These are phyloP conservation scores for Torrubiellomyces zombiae DNA, from an alignment of 2,329 filamentous ascomycete genomes.

Conservation along the genomic window DNA sequence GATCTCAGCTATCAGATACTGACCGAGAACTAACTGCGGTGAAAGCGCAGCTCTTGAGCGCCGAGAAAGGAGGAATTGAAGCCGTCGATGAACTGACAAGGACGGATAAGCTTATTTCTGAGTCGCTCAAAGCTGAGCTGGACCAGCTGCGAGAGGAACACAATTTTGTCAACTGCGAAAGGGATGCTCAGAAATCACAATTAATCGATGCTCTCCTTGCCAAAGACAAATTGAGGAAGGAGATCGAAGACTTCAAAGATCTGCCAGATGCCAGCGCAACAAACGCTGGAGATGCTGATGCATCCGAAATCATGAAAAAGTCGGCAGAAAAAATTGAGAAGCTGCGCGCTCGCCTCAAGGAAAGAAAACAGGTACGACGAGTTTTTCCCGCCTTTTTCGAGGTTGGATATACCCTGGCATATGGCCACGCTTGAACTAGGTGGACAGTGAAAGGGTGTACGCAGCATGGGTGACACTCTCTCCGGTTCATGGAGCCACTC, in stretches of 20 bases:
- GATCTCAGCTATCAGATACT: conserved; percentile 31
- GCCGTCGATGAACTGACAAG: conserved; percentile 42
- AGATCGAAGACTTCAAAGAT: conserved; percentile 29
- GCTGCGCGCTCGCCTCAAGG: conserved; percentile 34
- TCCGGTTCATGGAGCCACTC: no score
- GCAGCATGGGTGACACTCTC: no score
- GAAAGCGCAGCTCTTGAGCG: conserved; percentile 35
- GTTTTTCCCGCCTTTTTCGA: no score
- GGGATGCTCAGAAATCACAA: conserved; percentile 40
- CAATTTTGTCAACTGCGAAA: conserved; percentile 30
- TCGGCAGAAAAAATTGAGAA: conserved; percentile 38
- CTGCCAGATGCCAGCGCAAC: conserved; percentile 19
- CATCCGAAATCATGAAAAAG: conserved; percentile 22
- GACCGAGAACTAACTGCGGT: conserved; percentile 37
- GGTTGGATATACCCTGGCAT: no score
- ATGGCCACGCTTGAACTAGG: no score
- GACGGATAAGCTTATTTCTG: conserved; percentile 40
- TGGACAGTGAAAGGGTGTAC: no score
- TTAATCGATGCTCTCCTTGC: conserved; percentile 41
- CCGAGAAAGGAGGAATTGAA: conserved; percentile 35
- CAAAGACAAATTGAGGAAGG: conserved; percentile 42
- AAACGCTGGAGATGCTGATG: conserved; percentile 17
- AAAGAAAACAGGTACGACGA: conserved; percentile 45
- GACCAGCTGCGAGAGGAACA: conserved; percentile 35
- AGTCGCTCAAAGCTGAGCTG: conserved; percentile 41